Evolutionary conservation across 257 asterid genomes (phyloP), one percentile per base, ranked within the genome.

Genomic region (Solanum clarkiae): DNA sequence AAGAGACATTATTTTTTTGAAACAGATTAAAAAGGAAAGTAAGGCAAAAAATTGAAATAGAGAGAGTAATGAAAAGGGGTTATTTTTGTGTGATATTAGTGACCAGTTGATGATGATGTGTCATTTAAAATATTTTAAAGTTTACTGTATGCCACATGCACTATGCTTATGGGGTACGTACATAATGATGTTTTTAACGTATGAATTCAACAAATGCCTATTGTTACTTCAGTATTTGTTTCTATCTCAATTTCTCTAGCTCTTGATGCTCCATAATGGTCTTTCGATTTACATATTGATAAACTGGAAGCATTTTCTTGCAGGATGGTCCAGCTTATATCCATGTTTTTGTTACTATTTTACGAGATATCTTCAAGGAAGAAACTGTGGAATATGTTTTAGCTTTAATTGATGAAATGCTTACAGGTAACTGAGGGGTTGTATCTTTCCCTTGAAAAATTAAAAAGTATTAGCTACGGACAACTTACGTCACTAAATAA

Each of bases 291-390:
- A 11, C 10, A 12, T 69, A 26, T 36, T 69, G 80, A 53, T 59
- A 51, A 84, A 82, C 51, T 55, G 59, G 81, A 44, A 42, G 83
- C 49, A 66, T 32, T 68, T 84, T 84, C 53, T 90, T 88, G 62
- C 97, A 95, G 98, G 99, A 93, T 90, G 99, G 97, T 85, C 95
- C 95, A n/a, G 93, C 98, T 81, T 95, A 94, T 75, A 70, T 95
- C 84, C 92, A 82, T 69, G 92, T 93, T 77, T 93, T 95, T 71
- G 93, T 95, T 59, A 93, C 96, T 95, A 94, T 94, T 84, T 90
- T 95, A 87, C 93, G 94, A 10, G 98, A 91, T 88, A 92, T 94
- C 87, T 92, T 84, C 92, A 94, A 94, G 93, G 97, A 94, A 85
- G 99, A 95, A 88, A 93, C 98, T 54, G 91, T 94, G 49, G 99